A percentile compares a stretch with the other conserved stretches of the same genome.
phyloP scores from a whole-genome alignment of 305 asterid species.

The Fraxinus xanthoxyloides region DNA sequence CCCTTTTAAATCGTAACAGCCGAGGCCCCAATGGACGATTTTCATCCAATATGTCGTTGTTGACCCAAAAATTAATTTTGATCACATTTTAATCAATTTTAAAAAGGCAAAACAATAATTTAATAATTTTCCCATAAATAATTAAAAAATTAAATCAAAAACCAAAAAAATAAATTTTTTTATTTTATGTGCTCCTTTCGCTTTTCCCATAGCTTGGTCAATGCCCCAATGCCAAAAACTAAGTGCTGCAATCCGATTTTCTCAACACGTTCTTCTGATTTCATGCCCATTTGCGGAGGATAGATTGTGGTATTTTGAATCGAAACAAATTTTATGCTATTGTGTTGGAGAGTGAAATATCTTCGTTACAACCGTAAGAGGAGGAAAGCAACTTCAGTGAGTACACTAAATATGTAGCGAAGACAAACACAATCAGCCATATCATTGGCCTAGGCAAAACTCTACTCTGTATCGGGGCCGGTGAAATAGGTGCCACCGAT shows the following conservation, averaged over 20 bases:
- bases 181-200: slow-evolving; percentile 24
- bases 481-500: slow-evolving; percentile 23
- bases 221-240: slow-evolving; percentile 36
- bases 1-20: no score
- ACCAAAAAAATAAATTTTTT: no score
- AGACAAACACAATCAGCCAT: slow-evolving; percentile 60
- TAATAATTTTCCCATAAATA: no score
- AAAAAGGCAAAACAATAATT: no score
- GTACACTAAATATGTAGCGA: slow-evolving; percentile 62
- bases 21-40: no score
- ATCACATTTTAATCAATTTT: no score
- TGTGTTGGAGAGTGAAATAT: slow-evolving; percentile 29
- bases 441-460: slow-evolving; percentile 54
- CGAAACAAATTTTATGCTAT: background rate
- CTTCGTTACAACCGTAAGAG: slow-evolving; percentile 44
- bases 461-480: slow-evolving; percentile 33
- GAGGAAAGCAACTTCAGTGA: slow-evolving; percentile 61
- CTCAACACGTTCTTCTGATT: background rate
- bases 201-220: slow-evolving; percentile 24
- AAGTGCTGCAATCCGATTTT: slow-evolving; percentile 23
- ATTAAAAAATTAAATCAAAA: no score
- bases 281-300: background rate
- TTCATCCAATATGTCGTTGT: no score
- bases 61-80: no score
- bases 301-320: background rate